Evolutionary conservation across 225 moss, liverwort and hornwort genomes (phyloP).

Genomic region (Lunularia cruciata): DNA sequence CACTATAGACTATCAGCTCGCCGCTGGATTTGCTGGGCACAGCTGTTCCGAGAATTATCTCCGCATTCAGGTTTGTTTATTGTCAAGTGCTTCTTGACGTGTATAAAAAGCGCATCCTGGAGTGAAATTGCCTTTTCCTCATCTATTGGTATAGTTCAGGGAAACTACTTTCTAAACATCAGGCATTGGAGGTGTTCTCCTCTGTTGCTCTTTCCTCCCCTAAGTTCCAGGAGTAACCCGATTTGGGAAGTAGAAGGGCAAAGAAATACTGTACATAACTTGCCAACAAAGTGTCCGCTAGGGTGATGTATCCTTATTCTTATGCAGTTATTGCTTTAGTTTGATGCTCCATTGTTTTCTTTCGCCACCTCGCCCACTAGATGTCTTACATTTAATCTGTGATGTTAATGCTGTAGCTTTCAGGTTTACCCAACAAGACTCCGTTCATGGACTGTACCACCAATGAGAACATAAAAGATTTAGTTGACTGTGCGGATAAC

Average conservation of each 20-base stretch:
- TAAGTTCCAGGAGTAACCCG: background rate
- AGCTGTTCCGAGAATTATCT: constrained; percentile 88
- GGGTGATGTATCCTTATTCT: no score
- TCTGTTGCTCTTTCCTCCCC: no score
- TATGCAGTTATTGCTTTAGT: no score
- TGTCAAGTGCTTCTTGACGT: background rate
- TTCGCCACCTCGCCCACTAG: no score
- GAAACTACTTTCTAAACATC: no score
- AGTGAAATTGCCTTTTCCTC: no score
- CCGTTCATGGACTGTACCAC: constrained; percentile 81
- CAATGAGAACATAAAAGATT: constrained; percentile 60
- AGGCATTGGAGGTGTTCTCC: no score
- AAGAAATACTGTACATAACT: background rate
- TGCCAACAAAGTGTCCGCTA: no score
- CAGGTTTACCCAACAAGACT: constrained; percentile 79
- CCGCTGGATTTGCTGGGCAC: constrained; percentile 88
- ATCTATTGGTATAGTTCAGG: no score
- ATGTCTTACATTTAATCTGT: no score
- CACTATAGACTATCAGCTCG: constrained; percentile 93
- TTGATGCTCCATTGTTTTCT: no score
- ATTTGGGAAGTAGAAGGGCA: background rate
- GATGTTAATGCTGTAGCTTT: constrained; percentile 42
- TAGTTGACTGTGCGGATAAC: constrained; percentile 61
- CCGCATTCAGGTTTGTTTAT: constrained; percentile 75
- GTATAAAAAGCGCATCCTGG: no score